These are phyloP conservation scores for Arthrobotrys entomopaga DNA, from an alignment of 2,329 filamentous ascomycete genomes.

Conservation along the genomic window DNA sequence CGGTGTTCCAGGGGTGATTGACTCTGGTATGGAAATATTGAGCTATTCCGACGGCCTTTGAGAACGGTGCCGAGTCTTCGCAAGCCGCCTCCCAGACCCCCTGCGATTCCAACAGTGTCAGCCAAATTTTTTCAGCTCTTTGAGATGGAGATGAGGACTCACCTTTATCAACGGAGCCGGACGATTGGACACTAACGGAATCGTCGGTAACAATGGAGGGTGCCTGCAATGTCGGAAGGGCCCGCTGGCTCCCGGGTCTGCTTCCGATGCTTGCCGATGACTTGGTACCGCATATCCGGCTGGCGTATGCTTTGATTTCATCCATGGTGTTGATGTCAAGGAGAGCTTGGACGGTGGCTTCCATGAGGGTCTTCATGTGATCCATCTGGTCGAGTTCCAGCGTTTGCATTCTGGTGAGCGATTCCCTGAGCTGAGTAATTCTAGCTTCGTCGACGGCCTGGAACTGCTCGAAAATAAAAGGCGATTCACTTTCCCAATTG, in stretches of 20 bases:
- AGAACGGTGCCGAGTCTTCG: conserved; percentile 60
- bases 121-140: background rate
- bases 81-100: conserved; percentile 56
- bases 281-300: conserved; percentile 60
- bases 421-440: conserved; percentile 87
- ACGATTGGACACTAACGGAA: conserved; percentile 68
- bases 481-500: conserved; percentile 94
- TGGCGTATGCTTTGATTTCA: conserved; percentile 80
- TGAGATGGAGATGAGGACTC: background rate
- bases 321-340: conserved; percentile 86
- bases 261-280: conserved; percentile 61
- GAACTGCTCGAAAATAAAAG: conserved; percentile 91
- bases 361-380: conserved; percentile 76
- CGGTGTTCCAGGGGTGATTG: conserved; percentile 56
- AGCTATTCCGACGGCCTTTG: conserved; percentile 58
- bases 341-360: conserved; percentile 81
- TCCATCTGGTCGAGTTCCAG: conserved; percentile 90
- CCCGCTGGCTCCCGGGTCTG: conserved; percentile 60
- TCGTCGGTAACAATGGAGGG: conserved; percentile 66
- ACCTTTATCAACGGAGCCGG: conserved; percentile 62
- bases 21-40: conserved; percentile 56
- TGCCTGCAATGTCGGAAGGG: conserved; percentile 61
- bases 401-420: conserved; percentile 90
- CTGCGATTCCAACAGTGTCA: conserved; percentile 9
- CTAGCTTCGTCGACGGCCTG: conserved; percentile 90